A percentile compares a stretch with the other conserved stretches of the same genome.
Conservation (phyloP, 1,139 yeast species). For the Arxiozyma slooffiae region DNA sequence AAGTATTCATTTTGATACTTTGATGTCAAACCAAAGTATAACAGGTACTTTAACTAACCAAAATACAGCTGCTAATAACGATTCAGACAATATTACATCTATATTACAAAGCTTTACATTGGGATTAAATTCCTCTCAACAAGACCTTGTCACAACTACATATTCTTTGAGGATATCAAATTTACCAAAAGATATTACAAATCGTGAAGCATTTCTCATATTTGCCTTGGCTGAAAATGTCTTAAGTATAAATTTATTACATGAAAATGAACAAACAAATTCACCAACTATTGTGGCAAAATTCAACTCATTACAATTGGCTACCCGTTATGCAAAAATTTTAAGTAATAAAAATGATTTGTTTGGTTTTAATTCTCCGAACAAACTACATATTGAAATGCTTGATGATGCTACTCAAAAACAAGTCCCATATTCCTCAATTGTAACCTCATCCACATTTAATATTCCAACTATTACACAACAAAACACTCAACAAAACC, state of each 20-base stretch:
- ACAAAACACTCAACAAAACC: slow-evolving; percentile 20
- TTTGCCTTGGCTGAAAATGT: slow-evolving; percentile 78
- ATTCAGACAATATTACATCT: slow-evolving; percentile 18
- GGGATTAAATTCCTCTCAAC: slow-evolving; percentile 5
- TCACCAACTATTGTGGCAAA: slow-evolving; percentile 45
- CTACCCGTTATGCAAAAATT: slow-evolving; percentile 59
- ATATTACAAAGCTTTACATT: slow-evolving; percentile 19
- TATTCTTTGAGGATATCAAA: slow-evolving; percentile 38
- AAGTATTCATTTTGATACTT: slow-evolving; percentile 4
- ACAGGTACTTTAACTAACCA: background rate
- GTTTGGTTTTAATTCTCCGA: slow-evolving; percentile 51
- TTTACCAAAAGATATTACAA: slow-evolving; percentile 62
- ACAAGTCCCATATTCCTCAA: slow-evolving; percentile 17
- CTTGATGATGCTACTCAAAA: slow-evolving; percentile 32
- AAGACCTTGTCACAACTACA: slow-evolving; percentile 13
- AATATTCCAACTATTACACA: slow-evolving; percentile 1
- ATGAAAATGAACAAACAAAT: slow-evolving; percentile 8
- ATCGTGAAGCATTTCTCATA: slow-evolving; percentile 66
- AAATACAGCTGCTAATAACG: background rate
- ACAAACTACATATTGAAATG: slow-evolving; percentile 43
- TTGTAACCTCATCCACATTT: slow-evolving; percentile 6
- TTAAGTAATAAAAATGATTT: slow-evolving; percentile 51
- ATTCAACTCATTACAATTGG: slow-evolving; percentile 55
- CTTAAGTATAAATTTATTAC: slow-evolving; percentile 47
- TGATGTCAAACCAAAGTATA: background rate